Conservation (phyloP, 148 eudicot species). For the Cornus suecica region DNA sequence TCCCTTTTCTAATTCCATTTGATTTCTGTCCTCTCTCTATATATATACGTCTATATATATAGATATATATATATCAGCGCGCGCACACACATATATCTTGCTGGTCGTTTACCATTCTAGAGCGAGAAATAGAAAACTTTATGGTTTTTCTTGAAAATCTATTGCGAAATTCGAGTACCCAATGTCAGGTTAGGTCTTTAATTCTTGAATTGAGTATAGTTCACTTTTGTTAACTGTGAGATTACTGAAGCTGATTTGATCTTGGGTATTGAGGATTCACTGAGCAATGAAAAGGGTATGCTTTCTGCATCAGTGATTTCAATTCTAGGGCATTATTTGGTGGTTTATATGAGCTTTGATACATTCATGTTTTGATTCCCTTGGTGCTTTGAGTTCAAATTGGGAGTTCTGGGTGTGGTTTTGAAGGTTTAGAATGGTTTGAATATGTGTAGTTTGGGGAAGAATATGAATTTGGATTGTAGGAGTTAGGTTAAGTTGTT, state of each 20-base stretch:
- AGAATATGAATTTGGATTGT: neutral
- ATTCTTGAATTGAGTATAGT: neutral
- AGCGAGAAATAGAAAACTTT: neutral
- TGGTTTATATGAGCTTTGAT: slow-evolving; percentile 15
- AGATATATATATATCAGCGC: too few species aligned
- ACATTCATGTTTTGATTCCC: slow-evolving; percentile 7
- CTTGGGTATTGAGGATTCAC: slow-evolving; percentile 9
- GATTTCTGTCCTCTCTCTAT: neutral
- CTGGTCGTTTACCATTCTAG: neutral
- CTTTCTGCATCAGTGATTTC: slow-evolving; percentile 10
- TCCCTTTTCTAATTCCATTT: slow-evolving; percentile 4
- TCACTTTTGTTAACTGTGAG: neutral
- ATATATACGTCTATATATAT: too few species aligned
- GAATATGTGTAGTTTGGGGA: neutral
- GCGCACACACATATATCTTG: too few species aligned
- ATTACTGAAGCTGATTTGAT: slow-evolving; percentile 3
- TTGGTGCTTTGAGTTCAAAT: slow-evolving; percentile 10
- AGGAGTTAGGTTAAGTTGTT: neutral
- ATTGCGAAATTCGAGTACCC: neutral
- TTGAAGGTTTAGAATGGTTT: slow-evolving; percentile 1
- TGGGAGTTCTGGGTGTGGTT: slow-evolving; percentile 14
- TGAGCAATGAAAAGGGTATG: slow-evolving; percentile 29
- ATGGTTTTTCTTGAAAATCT: neutral
- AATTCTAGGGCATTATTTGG: slow-evolving; percentile 3
- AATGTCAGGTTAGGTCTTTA: neutral